A percentile compares a stretch with the other conserved stretches of the same genome.
phyloP scores from a whole-genome alignment of 2,329 filamentous ascomycete genomes.

The Colletotrichum paranaense region DNA sequence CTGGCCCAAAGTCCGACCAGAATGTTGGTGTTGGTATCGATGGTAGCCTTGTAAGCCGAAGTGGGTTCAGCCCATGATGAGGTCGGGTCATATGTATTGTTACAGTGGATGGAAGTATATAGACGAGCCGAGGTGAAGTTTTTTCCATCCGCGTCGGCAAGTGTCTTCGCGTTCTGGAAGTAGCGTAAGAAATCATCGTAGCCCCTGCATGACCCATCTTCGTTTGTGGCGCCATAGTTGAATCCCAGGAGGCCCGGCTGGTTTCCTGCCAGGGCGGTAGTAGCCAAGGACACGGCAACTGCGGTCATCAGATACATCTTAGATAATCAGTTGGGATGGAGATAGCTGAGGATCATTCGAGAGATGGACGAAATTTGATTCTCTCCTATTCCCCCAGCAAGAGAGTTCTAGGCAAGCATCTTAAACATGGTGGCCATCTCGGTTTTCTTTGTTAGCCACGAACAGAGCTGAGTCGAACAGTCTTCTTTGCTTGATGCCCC shows the following conservation, averaged over 20 bases:
- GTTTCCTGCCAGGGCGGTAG: conserved; percentile 16
- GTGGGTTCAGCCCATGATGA: conserved; percentile 61
- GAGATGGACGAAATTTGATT: neutral
- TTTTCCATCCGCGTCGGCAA: neutral
- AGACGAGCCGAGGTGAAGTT: conserved; percentile 31
- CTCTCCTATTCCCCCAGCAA: no score
- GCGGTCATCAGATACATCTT: conserved; percentile 9
- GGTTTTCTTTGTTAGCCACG: neutral
- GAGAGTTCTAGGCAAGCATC: neutral
- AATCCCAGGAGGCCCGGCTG: conserved; percentile 33
- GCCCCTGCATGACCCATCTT: conserved; percentile 27
- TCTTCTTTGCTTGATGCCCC: conserved; percentile 22
- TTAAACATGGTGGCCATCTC: neutral
- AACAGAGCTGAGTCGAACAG: conserved; percentile 4
- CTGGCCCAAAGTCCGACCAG: conserved; percentile 65
- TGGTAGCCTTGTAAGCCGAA: conserved; percentile 74
- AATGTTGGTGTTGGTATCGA: conserved; percentile 59
- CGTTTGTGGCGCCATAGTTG: conserved; percentile 35
- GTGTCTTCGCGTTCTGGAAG: conserved; percentile 29
- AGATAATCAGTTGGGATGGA: neutral
- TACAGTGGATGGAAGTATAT: conserved; percentile 34
- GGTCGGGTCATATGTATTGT: conserved; percentile 56
- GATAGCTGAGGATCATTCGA: no score
- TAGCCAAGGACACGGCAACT: conserved; percentile 14
- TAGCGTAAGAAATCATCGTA: conserved; percentile 32